Conservation (phyloP, 805 yeast species). For the Starmerella bombicola region DNA sequence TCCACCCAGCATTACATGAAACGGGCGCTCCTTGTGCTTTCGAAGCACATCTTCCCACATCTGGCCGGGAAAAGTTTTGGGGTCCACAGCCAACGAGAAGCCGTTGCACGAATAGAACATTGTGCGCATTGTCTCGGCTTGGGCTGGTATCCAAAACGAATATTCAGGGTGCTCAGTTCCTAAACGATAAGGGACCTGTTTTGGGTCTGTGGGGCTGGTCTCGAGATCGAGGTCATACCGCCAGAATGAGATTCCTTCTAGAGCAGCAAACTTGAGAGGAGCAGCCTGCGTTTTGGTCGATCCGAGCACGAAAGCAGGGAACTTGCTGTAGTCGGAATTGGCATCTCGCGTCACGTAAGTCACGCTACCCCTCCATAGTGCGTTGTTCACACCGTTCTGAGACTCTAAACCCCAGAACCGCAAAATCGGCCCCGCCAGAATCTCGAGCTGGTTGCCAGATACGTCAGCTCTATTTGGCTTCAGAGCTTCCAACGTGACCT, state of each 20-base stretch:
- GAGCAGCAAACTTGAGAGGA: constrained; percentile 35
- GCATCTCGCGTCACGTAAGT: constrained; percentile 47
- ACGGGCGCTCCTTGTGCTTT: constrained; percentile 45
- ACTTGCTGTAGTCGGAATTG: constrained; percentile 20
- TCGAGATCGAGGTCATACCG: constrained; percentile 47
- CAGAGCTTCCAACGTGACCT: constrained; percentile 7
- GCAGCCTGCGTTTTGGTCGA: constrained; percentile 29
- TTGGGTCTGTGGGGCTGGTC: constrained; percentile 38
- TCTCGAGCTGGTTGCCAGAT: constrained; percentile 14
- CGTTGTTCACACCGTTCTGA: constrained; percentile 7
- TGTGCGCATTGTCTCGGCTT: constrained; percentile 58
- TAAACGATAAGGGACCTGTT: constrained; percentile 49
- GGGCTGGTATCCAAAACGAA: constrained; percentile 59
- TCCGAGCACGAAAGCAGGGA: constrained; percentile 28
- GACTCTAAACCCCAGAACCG: constrained; percentile 54
- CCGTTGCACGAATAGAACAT: constrained; percentile 86
- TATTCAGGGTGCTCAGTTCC: constrained; percentile 38
- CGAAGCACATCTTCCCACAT: constrained; percentile 77
- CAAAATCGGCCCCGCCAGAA: constrained; percentile 55
- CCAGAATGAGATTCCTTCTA: constrained; percentile 40
- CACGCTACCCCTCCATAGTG: constrained; percentile 55
- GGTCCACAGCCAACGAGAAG: constrained; percentile 61
- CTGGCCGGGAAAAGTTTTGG: constrained; percentile 54
- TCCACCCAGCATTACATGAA: constrained; percentile 94
- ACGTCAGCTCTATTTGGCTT: constrained; percentile 13